Conservation (phyloP, 2,329 filamentous ascomycete genomes). For the Cryphonectria parasitica region DNA sequence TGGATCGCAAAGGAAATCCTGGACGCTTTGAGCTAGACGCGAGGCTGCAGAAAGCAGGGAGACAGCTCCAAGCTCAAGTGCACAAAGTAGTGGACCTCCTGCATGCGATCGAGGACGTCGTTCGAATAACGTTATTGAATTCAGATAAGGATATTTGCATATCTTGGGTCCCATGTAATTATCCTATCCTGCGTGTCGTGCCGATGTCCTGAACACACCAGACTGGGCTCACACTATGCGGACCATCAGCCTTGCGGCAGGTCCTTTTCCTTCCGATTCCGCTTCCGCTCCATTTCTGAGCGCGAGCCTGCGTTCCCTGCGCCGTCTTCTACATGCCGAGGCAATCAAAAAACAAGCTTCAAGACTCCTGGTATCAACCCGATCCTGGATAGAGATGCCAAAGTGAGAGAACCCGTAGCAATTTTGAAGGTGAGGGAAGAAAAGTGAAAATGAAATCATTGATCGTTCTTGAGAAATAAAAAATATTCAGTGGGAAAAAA, state of each 20-base stretch:
- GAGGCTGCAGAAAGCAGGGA: not conserved
- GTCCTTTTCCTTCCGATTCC: not conserved
- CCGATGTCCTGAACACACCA: not conserved
- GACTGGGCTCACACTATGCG: not conserved
- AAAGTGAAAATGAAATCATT: not conserved
- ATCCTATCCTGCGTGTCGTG: not conserved
- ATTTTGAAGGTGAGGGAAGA: not conserved
- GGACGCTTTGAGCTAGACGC: not conserved
- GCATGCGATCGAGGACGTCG: not conserved
- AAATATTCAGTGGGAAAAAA: not conserved
- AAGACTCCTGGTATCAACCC: constrained; percentile 17
- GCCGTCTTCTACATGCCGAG: constrained; percentile 6
- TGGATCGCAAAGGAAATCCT: constrained; percentile 15
- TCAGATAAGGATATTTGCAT: not conserved
- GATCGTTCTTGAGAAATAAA: not conserved
- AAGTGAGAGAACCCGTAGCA: not conserved
- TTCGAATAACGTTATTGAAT: not conserved
- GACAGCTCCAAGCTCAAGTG: not conserved
- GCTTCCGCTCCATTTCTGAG: not conserved
- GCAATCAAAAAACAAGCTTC: not conserved
- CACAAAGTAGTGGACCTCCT: not conserved
- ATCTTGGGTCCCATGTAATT: not conserved
- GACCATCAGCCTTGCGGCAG: constrained; percentile 11
- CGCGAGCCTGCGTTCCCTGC: not conserved
- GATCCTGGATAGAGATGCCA: not conserved